Percentiles rank a stretch among this genome's conserved stretches.
These are phyloP conservation scores for Coniophora puteana DNA, from an alignment of 1,284 basidiomycete species.

Conservation along the genomic window DNA sequence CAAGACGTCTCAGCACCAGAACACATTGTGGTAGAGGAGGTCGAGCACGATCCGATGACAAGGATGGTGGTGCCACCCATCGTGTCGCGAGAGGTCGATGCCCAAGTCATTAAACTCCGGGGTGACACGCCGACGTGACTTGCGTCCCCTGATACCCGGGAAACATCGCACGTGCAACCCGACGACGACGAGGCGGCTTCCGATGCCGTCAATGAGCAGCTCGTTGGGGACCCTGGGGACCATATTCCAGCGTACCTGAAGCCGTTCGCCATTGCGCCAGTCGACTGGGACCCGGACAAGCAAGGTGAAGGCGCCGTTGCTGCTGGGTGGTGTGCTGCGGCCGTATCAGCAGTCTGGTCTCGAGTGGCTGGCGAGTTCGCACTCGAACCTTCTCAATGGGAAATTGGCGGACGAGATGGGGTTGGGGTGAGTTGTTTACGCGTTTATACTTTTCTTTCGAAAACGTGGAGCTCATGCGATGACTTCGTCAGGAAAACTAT, in stretches of 20 bases:
- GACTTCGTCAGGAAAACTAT: slow-evolving; percentile 80
- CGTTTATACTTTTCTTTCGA: slow-evolving; percentile 8
- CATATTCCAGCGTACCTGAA: slow-evolving; percentile 58
- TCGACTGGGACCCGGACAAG: slow-evolving; percentile 56
- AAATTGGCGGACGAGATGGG: slow-evolving; percentile 95
- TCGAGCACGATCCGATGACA: too few relatives aligned
- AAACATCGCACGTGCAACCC: too few relatives aligned
- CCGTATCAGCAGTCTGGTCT: slow-evolving; percentile 94
- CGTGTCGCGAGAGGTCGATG: too few relatives aligned
- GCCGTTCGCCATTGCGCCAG: slow-evolving; percentile 63
- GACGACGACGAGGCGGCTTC: slow-evolving; percentile 5
- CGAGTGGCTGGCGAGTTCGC: slow-evolving; percentile 93
- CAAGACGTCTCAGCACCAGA: too few relatives aligned
- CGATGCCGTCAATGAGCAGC: slow-evolving; percentile 17
- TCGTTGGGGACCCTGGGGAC: slow-evolving; percentile 12
- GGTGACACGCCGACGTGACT: too few relatives aligned
- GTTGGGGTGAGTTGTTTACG: slow-evolving; percentile 59
- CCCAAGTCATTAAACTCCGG: too few relatives aligned
- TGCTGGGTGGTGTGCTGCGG: slow-evolving; percentile 84
- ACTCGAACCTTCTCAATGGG: slow-evolving; percentile 86
- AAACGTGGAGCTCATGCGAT: too few relatives aligned
- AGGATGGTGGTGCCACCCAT: too few relatives aligned
- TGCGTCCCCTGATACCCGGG: too few relatives aligned
- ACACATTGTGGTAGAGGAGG: too few relatives aligned
- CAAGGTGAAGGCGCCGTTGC: slow-evolving; percentile 70